Base-by-base conservation (phyloP, 352 stramenopile genomes). In the Pythium phragmiticola region DNA sequence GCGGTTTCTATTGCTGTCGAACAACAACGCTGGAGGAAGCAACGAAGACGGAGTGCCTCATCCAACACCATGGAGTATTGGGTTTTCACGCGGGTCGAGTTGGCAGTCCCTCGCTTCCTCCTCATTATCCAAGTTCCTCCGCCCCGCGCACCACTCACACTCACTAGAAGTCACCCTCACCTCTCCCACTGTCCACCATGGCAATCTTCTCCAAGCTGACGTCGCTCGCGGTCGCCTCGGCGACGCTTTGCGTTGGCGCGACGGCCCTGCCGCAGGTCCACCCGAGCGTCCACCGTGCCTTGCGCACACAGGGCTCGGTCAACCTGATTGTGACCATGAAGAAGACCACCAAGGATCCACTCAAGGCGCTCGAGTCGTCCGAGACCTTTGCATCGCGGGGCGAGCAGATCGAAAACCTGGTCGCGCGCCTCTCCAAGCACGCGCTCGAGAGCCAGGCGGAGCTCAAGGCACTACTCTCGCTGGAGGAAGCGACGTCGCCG, bases 281-380 rank as follows among this genome's bases (percentile, higher is more conserved):
- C 37, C 37, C 37, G 2, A 42, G 26, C 11, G 50, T 66, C 9
- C 60, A 66, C 60, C 60, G 60, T 19, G 41, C 51, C 19, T 51
- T 66, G 5, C 50, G 43, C 26, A 21, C 54, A 19, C 39, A 48
- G 7, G 34, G 23, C 28, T 36, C 26, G 39, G 59, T 66, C 23
- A 60, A 66, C 59, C 49, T 66, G 34, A 56, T 60, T 26, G 52
- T 66, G 6, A 55, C 50, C 2, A 43, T 66, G 30, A 63, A 55
- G 33, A n/a, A 63, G 17, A 34, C 17, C 51, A 57, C 51, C 6
- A 30, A 42, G 16, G 17, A 28, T 46, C 6, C 4, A 3, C 39
- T 53, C 5, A 42, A 23, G 17, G 30, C 49, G 42, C 19, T 63
- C 33, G 17, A 63, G 3, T 45, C 55, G 8, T 16, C 49, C 12